Evolutionary conservation across 257 asterid genomes (phyloP).

Genomic region (Solanum gandarillasii): DNA sequence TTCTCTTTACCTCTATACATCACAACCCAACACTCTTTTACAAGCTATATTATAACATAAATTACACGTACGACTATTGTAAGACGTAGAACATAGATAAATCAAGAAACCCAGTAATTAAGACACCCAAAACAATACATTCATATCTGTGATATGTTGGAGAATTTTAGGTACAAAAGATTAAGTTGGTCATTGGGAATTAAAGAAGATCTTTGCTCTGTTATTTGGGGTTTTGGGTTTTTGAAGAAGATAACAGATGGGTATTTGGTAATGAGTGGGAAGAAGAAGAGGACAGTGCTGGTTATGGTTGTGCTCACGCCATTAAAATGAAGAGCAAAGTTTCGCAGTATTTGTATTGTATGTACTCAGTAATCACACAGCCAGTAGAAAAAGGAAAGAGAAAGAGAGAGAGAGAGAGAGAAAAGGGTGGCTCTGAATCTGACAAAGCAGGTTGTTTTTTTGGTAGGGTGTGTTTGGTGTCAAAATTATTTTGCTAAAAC

Average conservation of each 20-base stretch:
- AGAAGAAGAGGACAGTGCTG: not conserved
- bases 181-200: not conserved
- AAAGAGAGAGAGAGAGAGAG: constrained; percentile 2
- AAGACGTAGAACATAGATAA: not conserved
- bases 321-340: constrained; percentile 6
- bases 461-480: not conserved
- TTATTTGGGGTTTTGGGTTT: constrained; percentile 2
- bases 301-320: constrained; percentile 6
- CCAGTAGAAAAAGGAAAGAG: not conserved
- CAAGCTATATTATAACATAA: not conserved
- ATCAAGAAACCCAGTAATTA: not conserved
- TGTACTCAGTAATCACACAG: not conserved
- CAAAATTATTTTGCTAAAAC: not conserved
- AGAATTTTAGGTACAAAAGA: not conserved
- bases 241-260: not conserved
- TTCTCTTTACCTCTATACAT: constrained; percentile 8
- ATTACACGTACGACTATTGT: not conserved
- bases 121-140: not conserved
- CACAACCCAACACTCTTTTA: not conserved
- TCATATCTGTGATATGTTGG: not conserved
- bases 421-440: constrained; percentile 8
- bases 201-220: not conserved
- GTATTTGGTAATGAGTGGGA: not conserved
- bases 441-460: not conserved
- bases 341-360: not conserved